These are phyloP conservation scores for Spergularia bocconei DNA, from an alignment of 148 eudicot genomes.

Conservation along the genomic window DNA sequence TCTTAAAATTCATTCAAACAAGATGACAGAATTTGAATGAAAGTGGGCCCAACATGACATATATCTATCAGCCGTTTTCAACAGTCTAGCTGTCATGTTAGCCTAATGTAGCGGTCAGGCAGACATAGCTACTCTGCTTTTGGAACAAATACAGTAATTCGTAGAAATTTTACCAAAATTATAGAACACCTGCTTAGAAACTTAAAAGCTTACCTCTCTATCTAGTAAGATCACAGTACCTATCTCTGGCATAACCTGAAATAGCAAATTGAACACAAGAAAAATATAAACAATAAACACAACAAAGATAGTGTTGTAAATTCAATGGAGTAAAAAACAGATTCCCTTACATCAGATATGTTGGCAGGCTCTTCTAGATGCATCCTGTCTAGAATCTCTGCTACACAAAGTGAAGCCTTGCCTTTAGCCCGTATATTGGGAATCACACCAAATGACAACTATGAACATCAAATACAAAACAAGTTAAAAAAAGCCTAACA, in stretches of 20 bases:
- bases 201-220: slow-evolving; percentile 65
- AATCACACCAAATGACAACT: slow-evolving; percentile 84
- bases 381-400: slow-evolving; percentile 78
- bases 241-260: slow-evolving; percentile 87
- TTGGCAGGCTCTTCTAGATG: slow-evolving; percentile 92
- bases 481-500: background rate
- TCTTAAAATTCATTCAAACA: background rate
- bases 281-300: slow-evolving; percentile 11
- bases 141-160: too few relatives aligned
- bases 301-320: background rate
- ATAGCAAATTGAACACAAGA: slow-evolving; percentile 8
- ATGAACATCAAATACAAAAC: slow-evolving; percentile 19
- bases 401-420: slow-evolving; percentile 73
- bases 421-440: slow-evolving; percentile 97
- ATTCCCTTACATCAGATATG: slow-evolving; percentile 60
- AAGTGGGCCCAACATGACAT: background rate
- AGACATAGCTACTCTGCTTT: too few relatives aligned
- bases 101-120: too few relatives aligned
- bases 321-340: slow-evolving; percentile 5
- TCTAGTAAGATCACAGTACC: slow-evolving; percentile 84
- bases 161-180: too few relatives aligned
- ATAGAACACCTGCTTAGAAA: background rate
- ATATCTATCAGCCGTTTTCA: too few relatives aligned
- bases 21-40: background rate
- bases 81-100: too few relatives aligned